A percentile compares a stretch with the other conserved stretches of the same genome.
Conservation (phyloP, 2,329 filamentous ascomycete genomes). For the Beauveria scarabaeidicola region DNA sequence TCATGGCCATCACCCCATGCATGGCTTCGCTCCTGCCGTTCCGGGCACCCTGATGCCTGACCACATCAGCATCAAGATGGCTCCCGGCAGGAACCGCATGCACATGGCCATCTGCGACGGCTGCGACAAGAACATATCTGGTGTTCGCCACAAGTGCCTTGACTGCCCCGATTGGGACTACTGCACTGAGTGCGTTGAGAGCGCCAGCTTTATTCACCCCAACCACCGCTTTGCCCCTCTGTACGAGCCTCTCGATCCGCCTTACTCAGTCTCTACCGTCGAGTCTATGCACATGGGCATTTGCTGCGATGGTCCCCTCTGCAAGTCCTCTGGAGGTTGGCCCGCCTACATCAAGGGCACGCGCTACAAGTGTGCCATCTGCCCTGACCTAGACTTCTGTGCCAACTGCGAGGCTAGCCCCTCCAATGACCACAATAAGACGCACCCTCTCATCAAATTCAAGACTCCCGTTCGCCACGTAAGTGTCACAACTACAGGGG, state of each 20-base stretch:
- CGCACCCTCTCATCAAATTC: constrained; percentile 96
- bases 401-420: constrained; percentile 87
- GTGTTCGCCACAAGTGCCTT: constrained; percentile 92
- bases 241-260: constrained; percentile 56
- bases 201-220: constrained; percentile 62
- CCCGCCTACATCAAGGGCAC: constrained; percentile 72
- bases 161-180: constrained; percentile 98
- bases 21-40: constrained; percentile 65
- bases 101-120: constrained; percentile 93
- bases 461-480: constrained; percentile 86
- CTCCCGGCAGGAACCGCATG: constrained; percentile 67
- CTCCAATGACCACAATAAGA: constrained; percentile 77
- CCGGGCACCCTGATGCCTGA: constrained; percentile 52
- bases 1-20: constrained; percentile 87
- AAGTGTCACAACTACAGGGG: constrained; percentile 74
- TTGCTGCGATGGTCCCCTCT: constrained; percentile 90
- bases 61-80: constrained; percentile 58
- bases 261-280: constrained; percentile 14
- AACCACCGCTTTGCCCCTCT: constrained; percentile 83
- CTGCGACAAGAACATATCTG: constrained; percentile 80
- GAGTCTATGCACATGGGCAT: constrained; percentile 66
- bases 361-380: constrained; percentile 96
- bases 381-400: constrained; percentile 91
- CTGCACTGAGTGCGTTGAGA: constrained; percentile 66
- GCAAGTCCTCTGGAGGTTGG: constrained; percentile 44